These are phyloP conservation scores for Nannochloris sp. DNA, from an alignment of 139 green algal genomes.

Conservation along the genomic window DNA sequence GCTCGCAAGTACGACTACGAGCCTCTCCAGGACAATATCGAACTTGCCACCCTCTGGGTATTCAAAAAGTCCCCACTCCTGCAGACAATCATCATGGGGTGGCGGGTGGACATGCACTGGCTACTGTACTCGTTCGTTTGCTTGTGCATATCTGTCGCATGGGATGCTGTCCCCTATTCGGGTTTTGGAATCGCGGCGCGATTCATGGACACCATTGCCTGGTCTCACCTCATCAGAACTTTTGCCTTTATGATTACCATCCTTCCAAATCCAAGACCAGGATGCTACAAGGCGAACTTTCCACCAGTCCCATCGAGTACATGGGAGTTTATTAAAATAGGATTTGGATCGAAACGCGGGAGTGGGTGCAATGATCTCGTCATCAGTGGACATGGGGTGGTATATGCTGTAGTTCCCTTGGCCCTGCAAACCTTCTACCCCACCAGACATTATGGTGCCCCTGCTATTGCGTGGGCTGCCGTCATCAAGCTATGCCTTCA, in stretches of 20 bases:
- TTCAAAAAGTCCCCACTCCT: slow-evolving; percentile 15
- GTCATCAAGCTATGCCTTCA: slow-evolving; percentile 28
- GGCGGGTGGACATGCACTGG: slow-evolving; percentile 42
- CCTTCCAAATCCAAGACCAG: slow-evolving; percentile 59
- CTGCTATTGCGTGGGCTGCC: slow-evolving; percentile 11
- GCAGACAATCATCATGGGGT: slow-evolving; percentile 10
- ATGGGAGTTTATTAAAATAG: slow-evolving; percentile 38
- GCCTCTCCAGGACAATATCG: slow-evolving; percentile 66
- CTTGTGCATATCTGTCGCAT: slow-evolving; percentile 51
- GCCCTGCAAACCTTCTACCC: slow-evolving; percentile 52
- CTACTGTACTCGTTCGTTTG: slow-evolving; percentile 51
- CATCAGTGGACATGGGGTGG: slow-evolving; percentile 51
- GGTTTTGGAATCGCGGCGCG: slow-evolving; percentile 68
- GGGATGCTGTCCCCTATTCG: slow-evolving; percentile 62
- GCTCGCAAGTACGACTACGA: slow-evolving; percentile 48
- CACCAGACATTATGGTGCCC: not conserved
- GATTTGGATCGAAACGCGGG: slow-evolving; percentile 46
- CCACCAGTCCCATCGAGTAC: slow-evolving; percentile 41
- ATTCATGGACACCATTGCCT: slow-evolving; percentile 48
- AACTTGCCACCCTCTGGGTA: slow-evolving; percentile 26
- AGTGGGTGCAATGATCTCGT: slow-evolving; percentile 78
- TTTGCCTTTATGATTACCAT: slow-evolving; percentile 72
- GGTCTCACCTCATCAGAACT: slow-evolving; percentile 44
- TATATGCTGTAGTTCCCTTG: slow-evolving; percentile 53
- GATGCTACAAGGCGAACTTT: slow-evolving; percentile 62